Percentiles rank a stretch among this genome's conserved stretches.
Evolutionary conservation across 495 filamentous ascomycete genomes (phyloP).

Genomic region (Trichoderma reesei): DNA sequence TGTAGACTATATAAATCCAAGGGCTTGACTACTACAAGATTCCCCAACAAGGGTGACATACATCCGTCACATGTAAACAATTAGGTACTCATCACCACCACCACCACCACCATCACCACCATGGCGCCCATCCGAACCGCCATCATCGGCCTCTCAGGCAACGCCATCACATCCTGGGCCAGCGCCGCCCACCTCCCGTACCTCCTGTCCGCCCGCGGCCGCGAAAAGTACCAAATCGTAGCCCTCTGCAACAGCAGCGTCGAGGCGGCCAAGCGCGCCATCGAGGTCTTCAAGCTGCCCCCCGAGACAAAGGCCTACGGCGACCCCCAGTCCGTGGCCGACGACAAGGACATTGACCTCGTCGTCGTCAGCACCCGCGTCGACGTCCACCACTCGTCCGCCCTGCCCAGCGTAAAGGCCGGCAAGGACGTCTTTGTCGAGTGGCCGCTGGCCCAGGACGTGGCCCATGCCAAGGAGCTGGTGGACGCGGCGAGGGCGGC

Average conservation of each 20-base stretch:
- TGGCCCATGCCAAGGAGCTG: slow-evolving; percentile 32
- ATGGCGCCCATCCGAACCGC: slow-evolving; percentile 47
- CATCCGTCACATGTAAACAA: too few relatives aligned
- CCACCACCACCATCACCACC: not conserved
- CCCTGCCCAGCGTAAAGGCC: slow-evolving; percentile 35
- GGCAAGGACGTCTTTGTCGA: slow-evolving; percentile 52
- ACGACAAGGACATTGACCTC: slow-evolving; percentile 44
- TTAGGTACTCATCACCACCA: too few relatives aligned
- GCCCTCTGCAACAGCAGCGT: slow-evolving; percentile 50
- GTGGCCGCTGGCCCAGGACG: slow-evolving; percentile 42
- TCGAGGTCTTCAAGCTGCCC: slow-evolving; percentile 34
- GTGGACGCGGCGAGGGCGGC: slow-evolving; percentile 25
- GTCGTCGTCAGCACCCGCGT: slow-evolving; percentile 47
- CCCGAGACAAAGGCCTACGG: slow-evolving; percentile 40
- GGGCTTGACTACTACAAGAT: not conserved
- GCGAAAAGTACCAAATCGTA: slow-evolving; percentile 41
- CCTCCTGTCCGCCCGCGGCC: slow-evolving; percentile 32
- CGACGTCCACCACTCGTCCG: slow-evolving; percentile 37
- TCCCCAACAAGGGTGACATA: not conserved
- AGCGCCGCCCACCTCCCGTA: slow-evolving; percentile 47
- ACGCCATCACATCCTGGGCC: slow-evolving; percentile 42
- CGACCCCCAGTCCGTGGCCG: slow-evolving; percentile 35
- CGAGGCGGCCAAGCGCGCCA: slow-evolving; percentile 38
- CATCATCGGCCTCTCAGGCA: slow-evolving; percentile 48
- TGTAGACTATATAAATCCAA: too few relatives aligned